Evolutionary conservation across 2,329 filamentous ascomycete genomes (phyloP).

Genomic region (Scedosporium boydii): DNA sequence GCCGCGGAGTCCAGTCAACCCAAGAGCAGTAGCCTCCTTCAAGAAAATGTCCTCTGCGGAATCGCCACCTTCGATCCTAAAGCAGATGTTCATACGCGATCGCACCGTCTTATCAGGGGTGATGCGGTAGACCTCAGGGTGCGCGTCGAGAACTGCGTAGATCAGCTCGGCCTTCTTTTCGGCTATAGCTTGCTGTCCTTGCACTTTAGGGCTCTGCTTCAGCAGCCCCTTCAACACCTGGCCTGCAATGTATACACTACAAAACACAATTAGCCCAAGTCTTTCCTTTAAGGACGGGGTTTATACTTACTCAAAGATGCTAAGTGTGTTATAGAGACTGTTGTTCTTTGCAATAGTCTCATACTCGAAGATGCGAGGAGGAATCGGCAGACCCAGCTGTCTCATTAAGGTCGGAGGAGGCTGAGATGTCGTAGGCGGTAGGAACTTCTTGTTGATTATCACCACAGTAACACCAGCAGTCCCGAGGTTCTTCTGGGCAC

Average conservation of each 20-base stretch:
- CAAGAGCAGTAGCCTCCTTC: constrained; percentile 55
- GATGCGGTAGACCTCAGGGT: constrained; percentile 63
- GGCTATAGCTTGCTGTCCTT: constrained; percentile 56
- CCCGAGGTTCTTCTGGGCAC: constrained; percentile 91
- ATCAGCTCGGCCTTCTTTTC: constrained; percentile 67
- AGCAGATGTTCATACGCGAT: constrained; percentile 93
- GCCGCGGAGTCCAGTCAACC: constrained; percentile 75
- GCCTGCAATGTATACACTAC: constrained; percentile 78
- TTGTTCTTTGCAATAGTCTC: too few relatives aligned
- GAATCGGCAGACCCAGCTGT: too few relatives aligned
- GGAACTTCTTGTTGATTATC: constrained; percentile 68
- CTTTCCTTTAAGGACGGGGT: background rate
- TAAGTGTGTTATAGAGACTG: too few relatives aligned
- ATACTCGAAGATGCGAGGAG: too few relatives aligned
- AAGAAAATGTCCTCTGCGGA: constrained; percentile 74
- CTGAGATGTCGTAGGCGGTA: constrained; percentile 57
- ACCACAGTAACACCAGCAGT: constrained; percentile 78
- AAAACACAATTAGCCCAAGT: constrained; percentile 6
- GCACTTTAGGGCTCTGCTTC: constrained; percentile 56
- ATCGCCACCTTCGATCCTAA: constrained; percentile 61
- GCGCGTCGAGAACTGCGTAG: constrained; percentile 56
- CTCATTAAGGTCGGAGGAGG: constrained; percentile 34
- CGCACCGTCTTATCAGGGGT: constrained; percentile 67
- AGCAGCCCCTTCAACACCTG: constrained; percentile 71
- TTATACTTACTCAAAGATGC: too few relatives aligned